Evolutionary conservation across 768 basidiomycete species (phyloP), one percentile per base, ranked within the genome.

Genomic region (Russula vinacea): DNA sequence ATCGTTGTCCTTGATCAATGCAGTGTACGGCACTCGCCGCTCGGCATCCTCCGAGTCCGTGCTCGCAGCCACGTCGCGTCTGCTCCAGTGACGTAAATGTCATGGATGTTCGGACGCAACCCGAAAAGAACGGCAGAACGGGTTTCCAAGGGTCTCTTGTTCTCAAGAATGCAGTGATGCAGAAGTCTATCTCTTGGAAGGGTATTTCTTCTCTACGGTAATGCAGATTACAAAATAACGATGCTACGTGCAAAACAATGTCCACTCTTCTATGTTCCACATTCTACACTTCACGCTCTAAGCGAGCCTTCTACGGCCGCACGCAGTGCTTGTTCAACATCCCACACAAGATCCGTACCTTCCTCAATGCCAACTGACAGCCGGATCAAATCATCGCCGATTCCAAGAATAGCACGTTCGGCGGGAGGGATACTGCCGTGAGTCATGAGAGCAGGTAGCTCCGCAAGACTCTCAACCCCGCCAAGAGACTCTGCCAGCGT

Each of bases 351-450:
- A 77, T 98, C 96, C 24, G 89, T 88, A 16, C 73, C 79, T 56
- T 98, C 95, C 76, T 98, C 96, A 16, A 96, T 82, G 2, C 95
- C 95, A 0, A 95, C 90, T 40, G 86, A 89, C 67, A 98, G 73
- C 19, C 95, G 78, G 3, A 97, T 78, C 63, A 96, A 73, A 66
- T 88, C 83, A 22, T 87, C 87, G 5, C 84, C 84, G 65, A 98
- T 92, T 1, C 95, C 94, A 33, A 94, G 76, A 16, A 76, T 56
- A 33, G 78, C 83, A 13, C 92, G 78, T 74, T 91, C 88, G 1
- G 74, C 84, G 29, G 81, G 80, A 0, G 91, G 87, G 54, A 92
- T 84, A 56, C 83, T 83, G 2, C 84, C 87, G 73, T 97, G 95
- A 9, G 93, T 96, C 94, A 97, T 97, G 75, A 79, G 78, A 50